Evolutionary conservation across 768 basidiomycete species (phyloP).

Genomic region (Gautieria morchelliformis): DNA sequence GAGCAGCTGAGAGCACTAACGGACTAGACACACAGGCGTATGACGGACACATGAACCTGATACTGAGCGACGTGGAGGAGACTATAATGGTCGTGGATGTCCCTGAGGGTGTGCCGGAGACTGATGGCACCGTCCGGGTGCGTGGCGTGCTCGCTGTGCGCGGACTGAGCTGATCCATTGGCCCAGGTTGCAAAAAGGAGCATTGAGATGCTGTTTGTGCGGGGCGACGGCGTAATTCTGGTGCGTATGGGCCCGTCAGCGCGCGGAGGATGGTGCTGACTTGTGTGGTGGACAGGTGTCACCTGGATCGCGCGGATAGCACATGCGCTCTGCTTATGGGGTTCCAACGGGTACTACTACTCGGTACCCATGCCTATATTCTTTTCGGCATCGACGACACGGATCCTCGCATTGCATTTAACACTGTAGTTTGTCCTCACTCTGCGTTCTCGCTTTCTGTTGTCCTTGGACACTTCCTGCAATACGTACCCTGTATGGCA

Average conservation of each 20-base stretch:
- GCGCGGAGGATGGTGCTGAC: neutral
- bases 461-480: neutral
- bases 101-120: conserved; percentile 51
- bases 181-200: conserved; percentile 81
- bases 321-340: neutral
- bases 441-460: neutral
- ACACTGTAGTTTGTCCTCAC: neutral
- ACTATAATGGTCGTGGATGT: conserved; percentile 92
- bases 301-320: conserved; percentile 49
- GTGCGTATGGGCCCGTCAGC: conserved; percentile 29
- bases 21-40: conserved; percentile 59
- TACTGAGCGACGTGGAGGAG: conserved; percentile 95
- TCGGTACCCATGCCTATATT: neutral
- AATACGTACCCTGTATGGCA: neutral
- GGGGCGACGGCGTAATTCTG: conserved; percentile 95
- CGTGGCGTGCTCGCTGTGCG: neutral
- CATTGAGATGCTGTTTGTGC: conserved; percentile 96
- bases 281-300: conserved; percentile 46
- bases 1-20: neutral
- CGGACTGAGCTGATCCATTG: neutral
- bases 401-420: neutral
- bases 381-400: neutral
- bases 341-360: neutral
- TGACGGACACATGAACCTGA: conserved; percentile 99
- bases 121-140: conserved; percentile 35